A percentile compares a stretch with the other conserved stretches of the same genome.
Evolutionary conservation across 495 filamentous ascomycete species (phyloP).

Genomic region (Lasiosphaeriaceae sp.): DNA sequence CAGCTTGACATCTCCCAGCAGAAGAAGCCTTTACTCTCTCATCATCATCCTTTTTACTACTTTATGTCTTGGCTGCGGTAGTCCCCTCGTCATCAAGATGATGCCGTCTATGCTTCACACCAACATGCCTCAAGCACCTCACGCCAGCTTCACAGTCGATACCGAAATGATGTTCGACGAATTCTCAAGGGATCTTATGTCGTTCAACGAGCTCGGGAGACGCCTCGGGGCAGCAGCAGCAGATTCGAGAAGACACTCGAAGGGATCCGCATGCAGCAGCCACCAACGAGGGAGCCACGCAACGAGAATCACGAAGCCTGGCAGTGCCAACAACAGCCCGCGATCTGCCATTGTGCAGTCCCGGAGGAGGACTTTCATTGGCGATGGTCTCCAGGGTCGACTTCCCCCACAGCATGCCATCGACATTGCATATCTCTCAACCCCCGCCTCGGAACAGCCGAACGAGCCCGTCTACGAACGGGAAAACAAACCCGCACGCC

Average conservation of each 20-base stretch:
- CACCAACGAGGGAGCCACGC: slow-evolving; percentile 34
- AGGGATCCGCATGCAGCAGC: slow-evolving; percentile 25
- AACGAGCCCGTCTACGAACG: slow-evolving; percentile 29
- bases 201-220: slow-evolving; percentile 11
- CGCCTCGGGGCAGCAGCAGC: too few relatives aligned
- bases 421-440: slow-evolving; percentile 32
- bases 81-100: slow-evolving; percentile 20
- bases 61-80: slow-evolving; percentile 8
- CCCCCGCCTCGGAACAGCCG: slow-evolving; percentile 23
- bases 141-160: slow-evolving; percentile 25
- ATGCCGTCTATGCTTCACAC: slow-evolving; percentile 26
- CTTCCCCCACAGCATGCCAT: slow-evolving; percentile 36
- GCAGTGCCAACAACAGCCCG: slow-evolving; percentile 68
- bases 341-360: slow-evolving; percentile 45
- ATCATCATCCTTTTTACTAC: neutral
- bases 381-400: slow-evolving; percentile 40
- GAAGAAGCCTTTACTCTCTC: slow-evolving; percentile 6
- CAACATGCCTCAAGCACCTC: slow-evolving; percentile 22
- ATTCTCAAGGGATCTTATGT: slow-evolving; percentile 33
- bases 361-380: slow-evolving; percentile 53
- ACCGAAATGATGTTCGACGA: slow-evolving; percentile 30
- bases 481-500: slow-evolving; percentile 41
- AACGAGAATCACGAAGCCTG: slow-evolving; percentile 62
- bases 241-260: slow-evolving; percentile 37
- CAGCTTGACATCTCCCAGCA: neutral